phyloP scores from a whole-genome alignment of 148 eudicot genomes.

The Rhododendron griersonianum region DNA sequence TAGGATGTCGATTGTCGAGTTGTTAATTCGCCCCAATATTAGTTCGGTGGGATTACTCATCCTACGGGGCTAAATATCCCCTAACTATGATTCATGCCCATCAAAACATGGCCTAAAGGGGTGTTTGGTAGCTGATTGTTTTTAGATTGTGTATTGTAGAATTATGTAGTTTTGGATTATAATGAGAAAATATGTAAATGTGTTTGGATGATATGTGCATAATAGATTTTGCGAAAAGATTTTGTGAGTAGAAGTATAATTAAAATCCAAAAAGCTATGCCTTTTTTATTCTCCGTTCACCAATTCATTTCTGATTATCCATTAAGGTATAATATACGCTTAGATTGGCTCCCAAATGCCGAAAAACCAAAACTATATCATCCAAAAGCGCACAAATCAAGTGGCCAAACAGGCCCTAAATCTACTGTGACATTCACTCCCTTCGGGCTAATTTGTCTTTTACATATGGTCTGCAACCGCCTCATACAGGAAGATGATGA shows the following conservation, averaged over 20 bases:
- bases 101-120: not conserved
- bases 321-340: not conserved
- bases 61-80: not conserved
- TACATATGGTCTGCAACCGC: not conserved
- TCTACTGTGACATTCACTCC: not conserved
- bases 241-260: not conserved
- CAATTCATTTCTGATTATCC: not conserved
- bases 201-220: not conserved
- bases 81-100: not conserved
- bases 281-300: not conserved
- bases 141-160: not conserved
- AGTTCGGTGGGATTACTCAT: not conserved
- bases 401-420: not conserved
- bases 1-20: not conserved
- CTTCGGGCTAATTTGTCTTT: not conserved
- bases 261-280: not conserved
- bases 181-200: not conserved
- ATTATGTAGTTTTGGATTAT: not conserved
- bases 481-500: slow-evolving; percentile 38
- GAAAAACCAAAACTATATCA: not conserved
- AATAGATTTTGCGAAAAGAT: not conserved
- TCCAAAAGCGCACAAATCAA: not conserved
- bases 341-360: not conserved
- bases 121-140: not conserved
- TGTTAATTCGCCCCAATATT: not conserved